A percentile compares a stretch with the other conserved stretches of the same genome.
Evolutionary conservation across 2,329 filamentous ascomycete genomes (phyloP).

Genomic region (Aureobasidium sp.): DNA sequence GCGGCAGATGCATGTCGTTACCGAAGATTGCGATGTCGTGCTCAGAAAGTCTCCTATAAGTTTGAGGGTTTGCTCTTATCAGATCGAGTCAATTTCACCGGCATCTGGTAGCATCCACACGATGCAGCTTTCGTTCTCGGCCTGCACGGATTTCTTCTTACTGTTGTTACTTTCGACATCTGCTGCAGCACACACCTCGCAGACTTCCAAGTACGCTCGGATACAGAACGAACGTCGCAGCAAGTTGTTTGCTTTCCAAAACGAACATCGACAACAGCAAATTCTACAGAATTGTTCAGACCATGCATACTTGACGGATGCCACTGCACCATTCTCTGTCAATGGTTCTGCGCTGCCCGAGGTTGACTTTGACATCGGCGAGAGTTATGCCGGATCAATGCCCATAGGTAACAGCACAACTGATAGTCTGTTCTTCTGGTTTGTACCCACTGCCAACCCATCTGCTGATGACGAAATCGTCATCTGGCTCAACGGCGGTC

Average conservation of each 20-base stretch:
- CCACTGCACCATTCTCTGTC: conserved; percentile 17
- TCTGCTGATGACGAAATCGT: conserved; percentile 32
- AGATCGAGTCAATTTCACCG: neutral
- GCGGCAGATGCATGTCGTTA: neutral
- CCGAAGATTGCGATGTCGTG: neutral
- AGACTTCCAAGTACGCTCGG: neutral
- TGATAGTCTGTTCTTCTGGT: conserved; percentile 39
- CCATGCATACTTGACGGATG: neutral
- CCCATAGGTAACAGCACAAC: conserved; percentile 21
- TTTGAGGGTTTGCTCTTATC: neutral
- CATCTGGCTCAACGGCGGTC: conserved; percentile 31
- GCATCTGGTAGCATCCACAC: neutral
- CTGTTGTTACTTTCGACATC: neutral
- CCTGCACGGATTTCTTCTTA: neutral
- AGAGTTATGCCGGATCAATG: conserved; percentile 31
- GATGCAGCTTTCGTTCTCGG: neutral
- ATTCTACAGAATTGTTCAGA: neutral
- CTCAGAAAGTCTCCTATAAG: neutral
- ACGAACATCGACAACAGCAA: neutral
- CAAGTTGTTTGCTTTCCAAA: neutral
- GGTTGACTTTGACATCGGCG: conserved; percentile 36
- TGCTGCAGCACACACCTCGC: neutral
- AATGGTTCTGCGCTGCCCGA: conserved; percentile 24
- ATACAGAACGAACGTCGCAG: neutral
- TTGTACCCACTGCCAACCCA: conserved; percentile 38